Percentiles rank a stretch among this genome's conserved stretches.
phyloP scores from a whole-genome alignment of 2,329 filamentous ascomycete genomes.

The Cordyceps pruinosa region DNA sequence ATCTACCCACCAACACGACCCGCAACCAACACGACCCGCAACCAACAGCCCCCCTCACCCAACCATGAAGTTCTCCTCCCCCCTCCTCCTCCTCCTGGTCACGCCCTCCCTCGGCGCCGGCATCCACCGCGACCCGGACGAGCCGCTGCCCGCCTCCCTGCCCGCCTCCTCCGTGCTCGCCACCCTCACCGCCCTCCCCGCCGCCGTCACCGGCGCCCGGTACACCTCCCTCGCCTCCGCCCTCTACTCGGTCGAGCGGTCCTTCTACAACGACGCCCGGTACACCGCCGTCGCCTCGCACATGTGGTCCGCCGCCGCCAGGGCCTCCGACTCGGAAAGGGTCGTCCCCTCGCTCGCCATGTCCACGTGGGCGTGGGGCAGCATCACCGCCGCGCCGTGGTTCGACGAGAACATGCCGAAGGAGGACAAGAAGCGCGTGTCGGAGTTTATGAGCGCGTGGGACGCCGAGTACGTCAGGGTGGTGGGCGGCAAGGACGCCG shows the following conservation, averaged over 20 bases:
- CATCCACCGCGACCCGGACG: neutral
- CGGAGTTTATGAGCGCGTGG: neutral
- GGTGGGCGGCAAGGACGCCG: neutral
- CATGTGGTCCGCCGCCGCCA: slow-evolving; percentile 16
- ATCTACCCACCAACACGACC: neutral
- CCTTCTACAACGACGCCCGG: slow-evolving; percentile 7
- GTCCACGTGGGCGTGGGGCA: neutral
- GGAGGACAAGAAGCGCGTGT: neutral
- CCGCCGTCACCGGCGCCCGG: neutral
- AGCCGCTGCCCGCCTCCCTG: neutral
- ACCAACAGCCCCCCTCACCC: neutral
- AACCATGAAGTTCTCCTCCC: neutral
- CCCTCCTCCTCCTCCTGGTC: neutral
- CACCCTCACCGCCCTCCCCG: neutral
- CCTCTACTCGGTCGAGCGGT: slow-evolving; percentile 13
- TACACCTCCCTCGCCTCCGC: slow-evolving; percentile 9
- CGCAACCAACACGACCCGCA: neutral
- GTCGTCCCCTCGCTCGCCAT: slow-evolving; percentile 13
- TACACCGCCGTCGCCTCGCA: slow-evolving; percentile 14
- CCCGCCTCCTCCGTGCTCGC: slow-evolving; percentile 2
- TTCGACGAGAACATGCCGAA: neutral
- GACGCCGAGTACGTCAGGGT: neutral
- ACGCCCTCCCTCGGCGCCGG: neutral
- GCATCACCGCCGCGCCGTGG: neutral
- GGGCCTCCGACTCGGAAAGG: slow-evolving; percentile 13